Evolutionary conservation across 768 basidiomycete species (phyloP).

Genomic region (Lactifluus echinatus): DNA sequence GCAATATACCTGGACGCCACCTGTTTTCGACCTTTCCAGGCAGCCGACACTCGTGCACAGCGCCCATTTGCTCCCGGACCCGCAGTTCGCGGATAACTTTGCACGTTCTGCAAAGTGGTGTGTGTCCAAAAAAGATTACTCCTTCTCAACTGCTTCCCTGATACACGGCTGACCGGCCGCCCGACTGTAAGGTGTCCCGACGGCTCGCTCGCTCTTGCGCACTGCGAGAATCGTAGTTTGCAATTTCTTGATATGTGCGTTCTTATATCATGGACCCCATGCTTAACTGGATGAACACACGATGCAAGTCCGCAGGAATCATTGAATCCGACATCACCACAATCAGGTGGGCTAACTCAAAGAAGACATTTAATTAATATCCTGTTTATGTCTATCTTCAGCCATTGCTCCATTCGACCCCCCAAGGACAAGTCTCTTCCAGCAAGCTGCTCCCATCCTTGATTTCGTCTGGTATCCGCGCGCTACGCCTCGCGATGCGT

Average conservation of each 20-base stretch:
- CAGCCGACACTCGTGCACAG: constrained; percentile 3
- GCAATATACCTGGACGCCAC: constrained; percentile 15
- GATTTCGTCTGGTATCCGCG: constrained; percentile 82
- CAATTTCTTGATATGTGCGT: constrained; percentile 47
- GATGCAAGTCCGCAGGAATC: constrained; percentile 1
- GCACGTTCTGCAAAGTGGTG: constrained; percentile 21
- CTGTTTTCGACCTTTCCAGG: constrained; percentile 10
- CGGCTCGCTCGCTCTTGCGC: constrained; percentile 55
- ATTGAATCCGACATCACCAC: not conserved
- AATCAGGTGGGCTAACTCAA: constrained; percentile 2
- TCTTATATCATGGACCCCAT: too few species aligned
- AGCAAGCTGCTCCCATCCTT: constrained; percentile 63
- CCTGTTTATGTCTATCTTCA: not conserved
- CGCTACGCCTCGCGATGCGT: constrained; percentile 48
- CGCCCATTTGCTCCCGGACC: constrained; percentile 4
- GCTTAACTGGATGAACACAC: not conserved
- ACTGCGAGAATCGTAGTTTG: constrained; percentile 64
- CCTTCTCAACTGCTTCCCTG: not conserved
- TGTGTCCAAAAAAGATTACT: not conserved
- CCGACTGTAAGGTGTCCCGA: constrained; percentile 59
- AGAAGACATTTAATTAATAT: not conserved
- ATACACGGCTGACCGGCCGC: not conserved
- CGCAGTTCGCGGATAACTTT: constrained; percentile 14
- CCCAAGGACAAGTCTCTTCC: constrained; percentile 21
- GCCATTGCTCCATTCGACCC: not conserved